Evolutionary conservation across 2,329 filamentous ascomycete genomes (phyloP).

Genomic region (Penicillium sp.): DNA sequence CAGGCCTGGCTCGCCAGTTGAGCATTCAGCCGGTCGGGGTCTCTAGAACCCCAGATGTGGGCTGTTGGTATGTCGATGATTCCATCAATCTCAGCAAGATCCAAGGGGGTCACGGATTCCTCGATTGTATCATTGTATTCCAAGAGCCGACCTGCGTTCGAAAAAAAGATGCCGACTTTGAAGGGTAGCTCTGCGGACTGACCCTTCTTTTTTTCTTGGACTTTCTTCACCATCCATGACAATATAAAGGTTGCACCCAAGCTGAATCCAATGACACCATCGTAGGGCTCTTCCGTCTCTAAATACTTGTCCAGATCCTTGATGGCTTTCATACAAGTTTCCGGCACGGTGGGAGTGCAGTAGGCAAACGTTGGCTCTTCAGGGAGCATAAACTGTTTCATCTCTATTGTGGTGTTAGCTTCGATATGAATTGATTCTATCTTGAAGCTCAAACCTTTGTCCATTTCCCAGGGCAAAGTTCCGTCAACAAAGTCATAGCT

Average conservation of each 20-base stretch:
- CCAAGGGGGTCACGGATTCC: neutral
- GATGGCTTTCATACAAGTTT: neutral
- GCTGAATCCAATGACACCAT: conserved; percentile 31
- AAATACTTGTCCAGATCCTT: conserved; percentile 18
- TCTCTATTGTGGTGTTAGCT: neutral
- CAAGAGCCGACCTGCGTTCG: conserved; percentile 4
- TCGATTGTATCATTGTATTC: conserved; percentile 2
- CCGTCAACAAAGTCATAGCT: conserved; percentile 27
- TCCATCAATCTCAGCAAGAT: neutral
- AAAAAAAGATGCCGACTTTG: conserved; percentile 28
- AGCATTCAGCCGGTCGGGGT: conserved; percentile 1
- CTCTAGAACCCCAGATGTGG: conserved; percentile 18
- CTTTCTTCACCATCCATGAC: conserved; percentile 13
- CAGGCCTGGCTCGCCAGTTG: conserved; percentile 9
- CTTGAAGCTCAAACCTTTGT: conserved; percentile 8
- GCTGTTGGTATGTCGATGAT: conserved; percentile 14
- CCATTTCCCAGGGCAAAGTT: conserved; percentile 12
- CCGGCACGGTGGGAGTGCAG: neutral
- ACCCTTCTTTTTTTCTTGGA: conserved; percentile 4
- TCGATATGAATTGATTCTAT: neutral
- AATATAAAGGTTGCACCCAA: conserved; percentile 25
- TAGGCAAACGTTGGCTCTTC: neutral
- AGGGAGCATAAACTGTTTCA: neutral
- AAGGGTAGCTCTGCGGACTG: conserved; percentile 16
- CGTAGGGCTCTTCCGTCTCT: conserved; percentile 28